Conservation (phyloP, 2,329 filamentous ascomycete genomes). For the Trichophyton equinum region DNA sequence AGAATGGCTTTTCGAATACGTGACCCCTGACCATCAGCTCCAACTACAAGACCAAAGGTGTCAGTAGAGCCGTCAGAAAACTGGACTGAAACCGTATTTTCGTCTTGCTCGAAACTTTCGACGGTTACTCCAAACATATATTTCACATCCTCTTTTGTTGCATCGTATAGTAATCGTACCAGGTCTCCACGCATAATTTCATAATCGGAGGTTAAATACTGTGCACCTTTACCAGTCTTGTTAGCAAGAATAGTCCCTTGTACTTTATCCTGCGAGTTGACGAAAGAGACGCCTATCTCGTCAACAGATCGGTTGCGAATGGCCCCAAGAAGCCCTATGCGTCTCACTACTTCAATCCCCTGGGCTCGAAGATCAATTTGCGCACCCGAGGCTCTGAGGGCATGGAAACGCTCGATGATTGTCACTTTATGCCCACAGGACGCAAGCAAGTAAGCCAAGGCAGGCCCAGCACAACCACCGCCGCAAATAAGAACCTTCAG, state of each 20-base stretch:
- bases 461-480: conserved; percentile 26
- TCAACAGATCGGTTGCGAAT: conserved; percentile 17
- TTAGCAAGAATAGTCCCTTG: conserved; percentile 22
- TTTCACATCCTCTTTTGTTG: conserved; percentile 30
- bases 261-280: conserved; percentile 17
- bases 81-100: conserved; percentile 24
- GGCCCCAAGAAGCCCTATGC: conserved; percentile 23
- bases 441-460: conserved; percentile 26
- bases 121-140: conserved; percentile 32
- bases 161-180: conserved; percentile 21
- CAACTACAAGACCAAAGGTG: conserved; percentile 42
- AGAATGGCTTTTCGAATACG: conserved; percentile 36
- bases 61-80: conserved; percentile 35
- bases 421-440: conserved; percentile 24
- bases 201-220: conserved; percentile 26
- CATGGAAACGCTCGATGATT: conserved; percentile 26
- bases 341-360: conserved; percentile 26
- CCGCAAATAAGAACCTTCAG: conserved; percentile 25
- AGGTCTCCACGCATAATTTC: conserved; percentile 29
- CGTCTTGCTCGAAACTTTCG: conserved; percentile 23
- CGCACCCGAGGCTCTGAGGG: conserved; percentile 22
- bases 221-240: conserved; percentile 21
- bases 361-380: conserved; percentile 24
- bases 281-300: conserved; percentile 22
- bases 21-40: conserved; percentile 45